These are phyloP conservation scores for Carex arenaria DNA, from an alignment of 202 grass and related monocot species.

Conservation along the genomic window DNA sequence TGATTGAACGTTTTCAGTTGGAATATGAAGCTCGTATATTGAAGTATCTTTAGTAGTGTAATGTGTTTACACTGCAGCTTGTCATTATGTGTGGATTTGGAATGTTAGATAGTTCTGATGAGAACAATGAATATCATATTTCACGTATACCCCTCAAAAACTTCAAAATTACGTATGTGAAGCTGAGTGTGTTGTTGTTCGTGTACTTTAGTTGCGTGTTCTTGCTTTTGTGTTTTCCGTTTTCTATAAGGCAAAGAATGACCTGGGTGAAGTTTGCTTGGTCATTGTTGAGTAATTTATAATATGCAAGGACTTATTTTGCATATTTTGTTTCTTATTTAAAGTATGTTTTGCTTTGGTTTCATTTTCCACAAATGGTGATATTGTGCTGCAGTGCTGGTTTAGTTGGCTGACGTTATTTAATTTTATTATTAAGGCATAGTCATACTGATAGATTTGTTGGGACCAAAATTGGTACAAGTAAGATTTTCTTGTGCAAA, in stretches of 20 bases:
- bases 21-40: neutral
- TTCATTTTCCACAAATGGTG: neutral
- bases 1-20: neutral
- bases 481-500: neutral
- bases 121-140: neutral
- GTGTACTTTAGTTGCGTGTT: slow-evolving; percentile 9
- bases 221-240: neutral
- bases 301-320: slow-evolving; percentile 13
- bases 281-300: neutral
- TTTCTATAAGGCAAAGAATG: neutral
- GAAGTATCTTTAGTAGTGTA: neutral
- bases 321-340: neutral
- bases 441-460: neutral
- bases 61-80: neutral
- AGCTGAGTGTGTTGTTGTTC: slow-evolving; percentile 15
- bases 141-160: no score
- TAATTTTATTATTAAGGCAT: no score
- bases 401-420: neutral
- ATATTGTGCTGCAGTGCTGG: neutral
- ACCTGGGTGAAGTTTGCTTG: neutral
- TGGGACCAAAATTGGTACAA: neutral
- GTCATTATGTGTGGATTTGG: neutral
- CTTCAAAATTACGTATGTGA: neutral
- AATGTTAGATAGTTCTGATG: neutral
- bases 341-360: neutral